Conservation (phyloP, 768 basidiomycete species). For the Tubosaeta sp. region DNA sequence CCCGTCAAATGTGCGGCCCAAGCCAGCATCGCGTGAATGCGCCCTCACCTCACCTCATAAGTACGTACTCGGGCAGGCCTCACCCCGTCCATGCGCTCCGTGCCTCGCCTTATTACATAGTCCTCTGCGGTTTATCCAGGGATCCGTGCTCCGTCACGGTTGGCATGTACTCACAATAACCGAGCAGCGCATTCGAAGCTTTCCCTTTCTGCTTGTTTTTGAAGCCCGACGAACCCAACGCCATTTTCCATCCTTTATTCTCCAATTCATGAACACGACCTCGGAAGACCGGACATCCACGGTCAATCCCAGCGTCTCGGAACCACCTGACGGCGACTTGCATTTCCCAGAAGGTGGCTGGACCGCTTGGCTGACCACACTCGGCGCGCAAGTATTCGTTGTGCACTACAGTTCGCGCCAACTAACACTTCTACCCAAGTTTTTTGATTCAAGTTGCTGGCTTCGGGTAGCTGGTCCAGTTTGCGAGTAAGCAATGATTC, state of each 20-base stretch:
- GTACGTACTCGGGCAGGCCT: constrained; percentile 1
- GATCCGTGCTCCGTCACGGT: not conserved
- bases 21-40: not conserved
- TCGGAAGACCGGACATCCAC: not conserved
- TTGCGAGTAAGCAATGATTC: not conserved
- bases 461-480: constrained; percentile 27
- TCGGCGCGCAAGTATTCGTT: constrained; percentile 20
- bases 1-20: not conserved
- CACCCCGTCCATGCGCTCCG: not conserved
- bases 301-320: not conserved
- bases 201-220: not conserved
- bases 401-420: not conserved
- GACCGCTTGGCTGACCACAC: constrained; percentile 22
- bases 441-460: constrained; percentile 36
- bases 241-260: not conserved
- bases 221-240: not conserved
- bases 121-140: not conserved
- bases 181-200: not conserved
- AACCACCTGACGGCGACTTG: not conserved
- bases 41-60: not conserved
- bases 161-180: constrained; percentile 5
- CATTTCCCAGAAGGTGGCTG: constrained; percentile 23
- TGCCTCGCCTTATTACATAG: constrained; percentile 1
- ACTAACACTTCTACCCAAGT: constrained; percentile 15
- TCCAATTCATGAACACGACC: constrained; percentile 5